Conservation (phyloP, 78 protist species). For the Salpingoeca rosetta region DNA sequence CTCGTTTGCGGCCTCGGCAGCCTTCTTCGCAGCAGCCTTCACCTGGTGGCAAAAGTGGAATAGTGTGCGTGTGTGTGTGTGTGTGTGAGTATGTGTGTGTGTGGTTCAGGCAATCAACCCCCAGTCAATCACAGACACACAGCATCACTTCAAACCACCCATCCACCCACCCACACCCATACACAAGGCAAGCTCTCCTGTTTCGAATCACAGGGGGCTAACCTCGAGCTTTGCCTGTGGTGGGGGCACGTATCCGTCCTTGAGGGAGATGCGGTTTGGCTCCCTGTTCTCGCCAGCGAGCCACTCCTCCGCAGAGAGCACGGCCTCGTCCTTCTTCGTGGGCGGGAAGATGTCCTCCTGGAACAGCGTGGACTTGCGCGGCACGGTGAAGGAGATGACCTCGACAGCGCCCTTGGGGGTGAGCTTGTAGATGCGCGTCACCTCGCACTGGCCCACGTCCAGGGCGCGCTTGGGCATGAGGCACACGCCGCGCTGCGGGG, state of each 20-base stretch:
- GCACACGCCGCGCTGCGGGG: slow-evolving; percentile 74
- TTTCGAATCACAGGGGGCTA: no score
- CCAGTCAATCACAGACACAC: no score
- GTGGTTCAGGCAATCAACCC: no score
- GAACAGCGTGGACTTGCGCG: slow-evolving; percentile 83
- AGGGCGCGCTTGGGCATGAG: slow-evolving; percentile 79
- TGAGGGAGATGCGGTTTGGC: slow-evolving; percentile 58
- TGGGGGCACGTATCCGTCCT: slow-evolving; percentile 29
- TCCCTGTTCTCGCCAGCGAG: slow-evolving; percentile 56
- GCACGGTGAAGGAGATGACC: slow-evolving; percentile 77
- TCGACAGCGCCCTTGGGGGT: slow-evolving; percentile 49
- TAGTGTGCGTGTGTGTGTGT: no score
- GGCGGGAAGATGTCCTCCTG: slow-evolving; percentile 88
- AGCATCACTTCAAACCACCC: no score
- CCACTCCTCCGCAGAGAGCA: slow-evolving; percentile 75
- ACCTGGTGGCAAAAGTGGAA: background rate
- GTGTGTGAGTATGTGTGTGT: no score
- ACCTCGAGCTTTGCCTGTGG: background rate
- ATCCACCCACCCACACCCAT: no score
- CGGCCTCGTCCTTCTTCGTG: slow-evolving; percentile 64
- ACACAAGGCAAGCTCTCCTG: no score
- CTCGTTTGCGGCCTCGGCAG: background rate
- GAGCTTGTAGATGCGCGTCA: slow-evolving; percentile 75
- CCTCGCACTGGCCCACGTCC: slow-evolving; percentile 65
- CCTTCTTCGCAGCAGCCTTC: background rate